Evolutionary conservation across 768 basidiomycete species (phyloP).

Genomic region (Russula vinacea): DNA sequence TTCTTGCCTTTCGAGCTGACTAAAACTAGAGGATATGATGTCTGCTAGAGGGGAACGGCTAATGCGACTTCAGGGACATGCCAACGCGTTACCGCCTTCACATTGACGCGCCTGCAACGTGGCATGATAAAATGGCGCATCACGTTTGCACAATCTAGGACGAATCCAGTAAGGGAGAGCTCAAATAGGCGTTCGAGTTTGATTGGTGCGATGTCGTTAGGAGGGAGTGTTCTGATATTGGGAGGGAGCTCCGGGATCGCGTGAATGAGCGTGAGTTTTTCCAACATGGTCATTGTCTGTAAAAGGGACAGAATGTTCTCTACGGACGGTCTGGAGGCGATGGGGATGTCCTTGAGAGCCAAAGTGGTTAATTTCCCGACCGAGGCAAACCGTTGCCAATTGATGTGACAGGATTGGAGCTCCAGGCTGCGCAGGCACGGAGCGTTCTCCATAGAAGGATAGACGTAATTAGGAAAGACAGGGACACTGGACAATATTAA

Average conservation of each 20-base stretch:
- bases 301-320: conserved; percentile 11
- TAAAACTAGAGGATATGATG: conserved; percentile 18
- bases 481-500: neutral
- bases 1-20: conserved; percentile 9
- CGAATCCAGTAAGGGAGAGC: conserved; percentile 7
- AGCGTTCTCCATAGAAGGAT: conserved; percentile 11
- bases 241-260: conserved; percentile 17
- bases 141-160: conserved; percentile 20
- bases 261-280: conserved; percentile 5
- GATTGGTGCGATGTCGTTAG: conserved; percentile 1
- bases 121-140: conserved; percentile 17
- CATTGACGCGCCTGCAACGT: conserved; percentile 6
- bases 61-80: conserved; percentile 7
- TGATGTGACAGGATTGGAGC: conserved; percentile 10
- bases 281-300: conserved; percentile 15
- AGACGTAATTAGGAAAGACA: neutral
- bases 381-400: conserved; percentile 17
- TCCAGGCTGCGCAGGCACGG: conserved; percentile 13
- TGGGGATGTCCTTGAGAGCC: conserved; percentile 7
- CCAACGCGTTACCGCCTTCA: neutral
- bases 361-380: conserved; percentile 19
- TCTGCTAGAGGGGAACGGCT: conserved; percentile 14
- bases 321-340: conserved; percentile 1
- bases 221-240: conserved; percentile 6
- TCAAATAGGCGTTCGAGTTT: conserved; percentile 7